Base-by-base conservation (phyloP, 2,329 filamentous ascomycete genomes). In the Exophiala sideris region DNA sequence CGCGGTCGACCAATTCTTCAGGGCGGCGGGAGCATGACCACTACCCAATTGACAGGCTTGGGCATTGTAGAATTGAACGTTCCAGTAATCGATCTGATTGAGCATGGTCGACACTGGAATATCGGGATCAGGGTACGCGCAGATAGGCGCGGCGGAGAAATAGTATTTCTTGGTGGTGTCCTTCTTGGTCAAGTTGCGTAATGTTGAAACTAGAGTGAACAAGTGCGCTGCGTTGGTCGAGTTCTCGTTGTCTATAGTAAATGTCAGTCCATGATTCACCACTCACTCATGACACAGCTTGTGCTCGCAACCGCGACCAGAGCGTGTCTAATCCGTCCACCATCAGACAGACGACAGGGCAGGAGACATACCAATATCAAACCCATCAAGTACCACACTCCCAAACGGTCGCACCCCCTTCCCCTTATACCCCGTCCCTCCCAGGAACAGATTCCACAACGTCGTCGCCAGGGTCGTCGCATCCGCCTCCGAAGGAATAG, bases 131-230 rank as follows among this genome's bases (percentile, higher is more conserved):
- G 77, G 76, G 21, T 75, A 64, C 9, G 67, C 36, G 58, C 79
- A 81, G 59, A 80, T 77, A 14, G 79, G 79, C 3, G 79, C 76
- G 20, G 68, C 76, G 2, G 77, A 79, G 59, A 80, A 75, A 57
- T 77, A 80, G 67, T 73, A 81, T 50, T 55, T 34, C 34, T 54
- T 57, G 16, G 42, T 16, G 3, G 29, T 39, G 44, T 32, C 33
- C 6, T 41, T 32, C 18, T 45, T 40, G 6, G 32, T 12, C 11
- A 40, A 20, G 18, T 18, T 52, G 35, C 54, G 54, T 14, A 57
- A 45, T 14, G 44, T 34, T 10, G 50, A 47, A 7, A 54, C 21
- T 9, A 57, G 32, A n/a, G 38, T 32, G 10, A 21, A 33, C 12
- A 38, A 36, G 35, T 53, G 36, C 7, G 14, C 38, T 32, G 48